Conservation (phyloP, 2,329 filamentous ascomycete genomes). For the Dothidotthia symphoricarpi region DNA sequence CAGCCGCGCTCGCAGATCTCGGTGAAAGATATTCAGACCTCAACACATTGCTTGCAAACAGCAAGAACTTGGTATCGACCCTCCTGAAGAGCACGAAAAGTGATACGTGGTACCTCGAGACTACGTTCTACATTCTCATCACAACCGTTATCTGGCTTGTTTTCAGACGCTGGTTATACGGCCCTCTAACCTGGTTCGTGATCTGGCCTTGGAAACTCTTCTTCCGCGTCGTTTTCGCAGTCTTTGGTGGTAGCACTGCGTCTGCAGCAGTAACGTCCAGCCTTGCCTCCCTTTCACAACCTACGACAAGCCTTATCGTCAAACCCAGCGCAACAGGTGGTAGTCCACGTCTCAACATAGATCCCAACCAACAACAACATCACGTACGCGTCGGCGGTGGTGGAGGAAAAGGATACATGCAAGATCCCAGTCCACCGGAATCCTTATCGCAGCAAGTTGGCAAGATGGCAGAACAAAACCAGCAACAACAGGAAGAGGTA, state of each 20-base stretch:
- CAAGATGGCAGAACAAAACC: slow-evolving; percentile 22
- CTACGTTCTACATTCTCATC: slow-evolving; percentile 77
- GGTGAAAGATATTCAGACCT: slow-evolving; percentile 78
- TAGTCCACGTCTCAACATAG: slow-evolving; percentile 31
- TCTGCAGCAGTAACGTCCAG: slow-evolving; percentile 23
- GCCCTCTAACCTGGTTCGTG: slow-evolving; percentile 84
- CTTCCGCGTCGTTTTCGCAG: slow-evolving; percentile 58
- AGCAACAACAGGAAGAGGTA: slow-evolving; percentile 19
- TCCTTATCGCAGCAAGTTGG: slow-evolving; percentile 40
- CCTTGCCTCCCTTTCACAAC: slow-evolving; percentile 10
- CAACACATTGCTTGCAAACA: slow-evolving; percentile 72
- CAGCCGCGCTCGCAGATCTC: slow-evolving; percentile 75
- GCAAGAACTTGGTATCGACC: slow-evolving; percentile 71
- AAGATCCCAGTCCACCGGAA: slow-evolving; percentile 39
- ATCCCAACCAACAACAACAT: slow-evolving; percentile 29
- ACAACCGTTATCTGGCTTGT: slow-evolving; percentile 80
- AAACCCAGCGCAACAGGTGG: slow-evolving; percentile 46
- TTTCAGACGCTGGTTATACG: slow-evolving; percentile 81
- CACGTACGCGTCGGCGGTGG: slow-evolving; percentile 54
- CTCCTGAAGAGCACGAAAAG: slow-evolving; percentile 87
- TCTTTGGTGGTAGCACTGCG: slow-evolving; percentile 54
- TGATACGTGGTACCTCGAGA: slow-evolving; percentile 97
- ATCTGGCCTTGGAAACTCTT: slow-evolving; percentile 74
- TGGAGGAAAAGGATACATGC: slow-evolving; percentile 49
- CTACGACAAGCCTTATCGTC: slow-evolving; percentile 43